phyloP scores from a whole-genome alignment of 2,329 filamentous ascomycete genomes.

The Hypoxylon sp. region DNA sequence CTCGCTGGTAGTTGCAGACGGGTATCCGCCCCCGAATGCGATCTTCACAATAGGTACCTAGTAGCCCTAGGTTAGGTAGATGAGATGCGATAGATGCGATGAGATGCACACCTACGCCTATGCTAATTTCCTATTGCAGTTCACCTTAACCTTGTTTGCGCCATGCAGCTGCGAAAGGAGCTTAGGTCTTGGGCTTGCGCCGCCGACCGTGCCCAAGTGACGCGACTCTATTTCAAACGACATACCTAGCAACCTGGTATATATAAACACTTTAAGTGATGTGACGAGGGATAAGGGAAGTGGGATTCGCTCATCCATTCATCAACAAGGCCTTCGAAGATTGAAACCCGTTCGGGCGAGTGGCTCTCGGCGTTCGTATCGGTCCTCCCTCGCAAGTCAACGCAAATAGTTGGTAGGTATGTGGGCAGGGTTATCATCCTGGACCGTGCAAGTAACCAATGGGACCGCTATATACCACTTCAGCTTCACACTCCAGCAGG shows the following conservation, averaged over 20 bases:
- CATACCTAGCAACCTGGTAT: slow-evolving; percentile 34
- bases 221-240: slow-evolving; percentile 43
- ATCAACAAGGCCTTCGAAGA: slow-evolving; percentile 32
- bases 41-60: slow-evolving; percentile 12
- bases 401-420: slow-evolving; percentile 7
- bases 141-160: slow-evolving; percentile 43
- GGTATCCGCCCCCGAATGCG: slow-evolving; percentile 9
- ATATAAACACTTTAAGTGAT: slow-evolving; percentile 12
- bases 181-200: slow-evolving; percentile 36
- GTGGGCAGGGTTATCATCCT: slow-evolving; percentile 27
- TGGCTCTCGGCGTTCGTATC: slow-evolving; percentile 30
- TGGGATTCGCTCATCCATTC: slow-evolving; percentile 20
- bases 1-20: slow-evolving; percentile 7
- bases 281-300: neutral
- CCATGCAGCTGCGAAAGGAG: slow-evolving; percentile 40
- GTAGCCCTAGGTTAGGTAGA: neutral
- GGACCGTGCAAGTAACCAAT: slow-evolving; percentile 5
- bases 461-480: slow-evolving; percentile 10
- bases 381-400: slow-evolving; percentile 28
- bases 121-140: slow-evolving; percentile 23
- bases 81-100: slow-evolving; percentile 24
- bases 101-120: slow-evolving; percentile 24
- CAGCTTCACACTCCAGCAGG: slow-evolving; percentile 26
- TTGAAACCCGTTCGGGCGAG: slow-evolving; percentile 37
- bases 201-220: slow-evolving; percentile 34